Evolutionary conservation across 169 alveolate species (phyloP), one percentile per base, ranked within the genome.

Genomic region (Babesia divergens): DNA sequence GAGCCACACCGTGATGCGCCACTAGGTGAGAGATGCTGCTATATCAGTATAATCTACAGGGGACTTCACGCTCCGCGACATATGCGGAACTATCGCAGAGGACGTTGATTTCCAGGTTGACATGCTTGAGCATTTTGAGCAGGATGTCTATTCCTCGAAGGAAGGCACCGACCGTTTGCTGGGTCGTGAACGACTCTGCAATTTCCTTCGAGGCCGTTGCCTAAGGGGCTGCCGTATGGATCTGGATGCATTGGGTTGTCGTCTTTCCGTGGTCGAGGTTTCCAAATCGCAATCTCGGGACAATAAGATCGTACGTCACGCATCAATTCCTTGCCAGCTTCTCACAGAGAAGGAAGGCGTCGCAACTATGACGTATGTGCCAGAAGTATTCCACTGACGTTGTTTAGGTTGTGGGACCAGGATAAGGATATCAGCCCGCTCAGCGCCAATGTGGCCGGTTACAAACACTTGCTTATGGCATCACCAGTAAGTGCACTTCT

Each of bases 371-470:
- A 74, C 84, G 84, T 74, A 24, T 5, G 71, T 75, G 28, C 29
- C 28, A 2, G 6, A 34, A 16, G 2, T 34, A 3, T 29, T 2
- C 4, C 7, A 2, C 0, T 6, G n/a, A 42, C 0, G 2, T 26
- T 32, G 16, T 49, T 6, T 38, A 76, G 85, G 8, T n/a, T 76
- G 35, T 76, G 85, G 85, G 72, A 65, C 22, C 51, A 34, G 11
- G 85, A 76, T 8, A n/a, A 40, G 14, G 81, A 76, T 71, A 51
- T 76, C 7, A 66, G 82, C 34, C 85, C 85, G 8, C 16, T 65
- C 26, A 37, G 40, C 20, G 59, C 55, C 18, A 47, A 26, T 26
- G 29, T 76, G 13, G 79, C 58, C 11, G 81, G 65, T 3, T 76
- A 76, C 60, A 76, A 52, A 65, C 71, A 76, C 38, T 13, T 76